Evolutionary conservation across 192 early-diverging fungal genomes (phyloP).

Genomic region (Dissophora ornata): DNA sequence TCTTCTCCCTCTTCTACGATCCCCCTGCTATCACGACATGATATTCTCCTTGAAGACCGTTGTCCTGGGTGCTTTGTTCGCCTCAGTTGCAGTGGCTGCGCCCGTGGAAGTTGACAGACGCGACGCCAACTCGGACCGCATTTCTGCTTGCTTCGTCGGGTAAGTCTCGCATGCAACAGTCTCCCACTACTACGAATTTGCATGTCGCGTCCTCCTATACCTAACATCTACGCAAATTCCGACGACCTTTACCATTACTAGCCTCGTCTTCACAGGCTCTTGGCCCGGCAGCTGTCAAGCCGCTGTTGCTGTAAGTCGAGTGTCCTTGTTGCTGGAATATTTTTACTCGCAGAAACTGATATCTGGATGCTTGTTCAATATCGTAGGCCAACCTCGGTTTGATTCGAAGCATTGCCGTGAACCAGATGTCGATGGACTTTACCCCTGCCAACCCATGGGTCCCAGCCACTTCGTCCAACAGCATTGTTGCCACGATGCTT

Average conservation of each 20-base stretch:
- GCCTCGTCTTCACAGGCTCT: slow-evolving; percentile 37
- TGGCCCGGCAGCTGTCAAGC: slow-evolving; percentile 47
- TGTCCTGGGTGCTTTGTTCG: slow-evolving; percentile 28
- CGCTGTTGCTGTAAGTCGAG: slow-evolving; percentile 40
- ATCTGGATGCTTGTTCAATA: no score
- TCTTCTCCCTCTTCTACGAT: not conserved
- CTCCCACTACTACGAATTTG: no score
- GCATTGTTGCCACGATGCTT: slow-evolving; percentile 52
- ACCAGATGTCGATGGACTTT: slow-evolving; percentile 61
- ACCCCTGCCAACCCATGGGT: slow-evolving; percentile 56
- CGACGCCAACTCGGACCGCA: slow-evolving; percentile 28
- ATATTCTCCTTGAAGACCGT: slow-evolving; percentile 48
- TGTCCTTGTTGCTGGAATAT: no score
- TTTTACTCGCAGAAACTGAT: no score
- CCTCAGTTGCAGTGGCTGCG: slow-evolving; percentile 27
- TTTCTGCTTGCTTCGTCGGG: slow-evolving; percentile 44
- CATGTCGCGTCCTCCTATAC: no score
- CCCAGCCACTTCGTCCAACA: slow-evolving; percentile 57
- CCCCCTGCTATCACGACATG: slow-evolving; percentile 14
- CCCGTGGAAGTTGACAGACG: slow-evolving; percentile 48
- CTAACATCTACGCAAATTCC: no score
- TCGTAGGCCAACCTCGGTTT: slow-evolving; percentile 50
- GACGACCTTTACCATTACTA: no score
- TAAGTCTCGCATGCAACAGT: no score
- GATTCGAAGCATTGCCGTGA: slow-evolving; percentile 54